Conservation (phyloP, 2,329 filamentous ascomycete species). For the Paraphaeosphaeria minitans region DNA sequence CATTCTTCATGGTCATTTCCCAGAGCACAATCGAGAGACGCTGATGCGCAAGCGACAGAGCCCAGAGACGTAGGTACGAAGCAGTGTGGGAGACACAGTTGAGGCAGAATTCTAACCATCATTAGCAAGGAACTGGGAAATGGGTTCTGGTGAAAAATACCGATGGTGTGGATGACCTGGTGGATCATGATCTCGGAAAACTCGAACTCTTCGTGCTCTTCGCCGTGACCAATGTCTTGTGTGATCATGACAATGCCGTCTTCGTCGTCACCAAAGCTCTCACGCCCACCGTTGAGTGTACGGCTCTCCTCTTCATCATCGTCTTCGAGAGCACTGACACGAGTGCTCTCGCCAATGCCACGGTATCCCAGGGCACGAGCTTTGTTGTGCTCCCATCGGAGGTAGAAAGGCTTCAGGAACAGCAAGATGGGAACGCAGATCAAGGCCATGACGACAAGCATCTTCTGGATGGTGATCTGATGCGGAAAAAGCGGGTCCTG, state of each 20-base stretch:
- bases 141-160: conserved; percentile 59
- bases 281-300: conserved; percentile 63
- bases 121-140: conserved; percentile 27
- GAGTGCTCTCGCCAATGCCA: conserved; percentile 85
- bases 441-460: conserved; percentile 81
- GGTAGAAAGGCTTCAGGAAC: conserved; percentile 94
- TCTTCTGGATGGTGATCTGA: conserved; percentile 75
- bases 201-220: conserved; percentile 95
- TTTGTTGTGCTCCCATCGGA: conserved; percentile 90
- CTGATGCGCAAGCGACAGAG: conserved; percentile 94
- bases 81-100: conserved; percentile 99
- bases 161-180: conserved; percentile 97
- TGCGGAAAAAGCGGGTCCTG: conserved; percentile 75
- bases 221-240: conserved; percentile 72
- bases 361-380: conserved; percentile 88
- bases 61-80: conserved; percentile 98
- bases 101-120: conserved; percentile 84
- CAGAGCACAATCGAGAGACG: conserved; percentile 95
- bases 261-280: conserved; percentile 74
- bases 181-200: conserved; percentile 98
- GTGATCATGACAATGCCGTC: conserved; percentile 89
- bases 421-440: conserved; percentile 87
- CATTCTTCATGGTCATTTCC: conserved; percentile 88
- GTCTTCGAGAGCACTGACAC: conserved; percentile 87
- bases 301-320: conserved; percentile 73